Evolutionary conservation across 1,284 basidiomycete genomes (phyloP), one percentile per base, ranked within the genome.

Genomic region (Ceratobasidium sp.): DNA sequence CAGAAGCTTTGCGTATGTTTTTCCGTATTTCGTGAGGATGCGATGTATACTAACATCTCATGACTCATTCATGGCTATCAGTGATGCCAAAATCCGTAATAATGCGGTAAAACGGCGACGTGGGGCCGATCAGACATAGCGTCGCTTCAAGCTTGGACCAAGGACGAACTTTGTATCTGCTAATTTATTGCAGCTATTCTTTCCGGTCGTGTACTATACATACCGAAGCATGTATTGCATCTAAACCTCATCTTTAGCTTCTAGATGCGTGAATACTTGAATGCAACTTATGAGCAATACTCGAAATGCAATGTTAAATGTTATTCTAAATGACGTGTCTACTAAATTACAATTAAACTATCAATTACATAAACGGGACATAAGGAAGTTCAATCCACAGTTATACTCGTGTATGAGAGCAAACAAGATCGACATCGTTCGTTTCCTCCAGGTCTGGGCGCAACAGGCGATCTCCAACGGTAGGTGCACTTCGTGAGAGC

Each of bases 1-100:
- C 62, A 83, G 85, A 74, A 81, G 83, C 40, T 85, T 85, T 80
- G 82, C 82, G 82, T 84, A 80, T 83, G 83, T 84, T 44, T 26
- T 33, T 33, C 33, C 33, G 33, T 4, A 33, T 33, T 33, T 33
- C 33, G 33, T 4, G 33, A 33, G 33, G 33, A 33, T 33, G 33
- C 2, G 33, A 33, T 33, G 33, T 33, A 4, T 33, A 33, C 33
- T 33, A 33, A 33, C 33, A 57, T 26, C 61, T 40, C 15, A n/a
- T n/a, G 28, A 23, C 1, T 20, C 42, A 5, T 46, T 44, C 23
- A 26, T 10, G 26, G 10, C 17, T 33, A 13, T 23, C 46, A 75
- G 71, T 50, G 71, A 75, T 65, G 44, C 59, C 12, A 75, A 75
- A 40, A 75, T 75, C 13, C 59, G 61, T 17, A 75, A 75, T 38